These are phyloP conservation scores for Exophiala calicioides DNA, from an alignment of 2,329 filamentous ascomycete genomes.

Conservation along the genomic window DNA sequence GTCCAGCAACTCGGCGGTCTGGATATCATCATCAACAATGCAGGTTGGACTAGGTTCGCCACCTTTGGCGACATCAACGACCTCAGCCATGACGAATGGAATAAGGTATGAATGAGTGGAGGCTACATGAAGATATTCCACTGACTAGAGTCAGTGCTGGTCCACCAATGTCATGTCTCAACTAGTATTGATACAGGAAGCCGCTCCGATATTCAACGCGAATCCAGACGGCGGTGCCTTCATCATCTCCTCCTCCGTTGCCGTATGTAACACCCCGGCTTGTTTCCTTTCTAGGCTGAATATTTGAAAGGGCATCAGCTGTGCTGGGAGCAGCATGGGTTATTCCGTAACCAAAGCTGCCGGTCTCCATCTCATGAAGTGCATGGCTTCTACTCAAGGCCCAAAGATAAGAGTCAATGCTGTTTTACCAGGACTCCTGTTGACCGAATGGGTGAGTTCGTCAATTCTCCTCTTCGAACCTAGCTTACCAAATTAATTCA, in stretches of 20 bases:
- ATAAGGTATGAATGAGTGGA: constrained; percentile 57
- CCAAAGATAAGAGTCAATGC: constrained; percentile 66
- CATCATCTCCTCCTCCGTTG: constrained; percentile 64
- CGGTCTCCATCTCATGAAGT: constrained; percentile 67
- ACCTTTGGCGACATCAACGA: constrained; percentile 60
- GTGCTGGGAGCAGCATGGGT: constrained; percentile 64
- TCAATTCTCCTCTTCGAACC: background rate
- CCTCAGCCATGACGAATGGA: constrained; percentile 63
- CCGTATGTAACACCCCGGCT: constrained; percentile 42
- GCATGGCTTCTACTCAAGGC: constrained; percentile 63
- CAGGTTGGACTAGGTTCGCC: constrained; percentile 64
- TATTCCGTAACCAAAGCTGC: constrained; percentile 81
- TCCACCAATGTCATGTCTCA: constrained; percentile 62
- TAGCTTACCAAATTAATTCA: constrained; percentile 23
- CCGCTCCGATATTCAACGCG: constrained; percentile 58
- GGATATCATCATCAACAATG: constrained; percentile 78
- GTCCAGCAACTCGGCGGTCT: constrained; percentile 65
- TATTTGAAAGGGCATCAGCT: constrained; percentile 62
- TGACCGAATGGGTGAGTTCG: constrained; percentile 62
- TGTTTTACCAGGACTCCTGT: constrained; percentile 63
- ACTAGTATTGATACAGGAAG: constrained; percentile 57
- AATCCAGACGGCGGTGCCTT: constrained; percentile 66
- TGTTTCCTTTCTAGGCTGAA: too few relatives aligned
- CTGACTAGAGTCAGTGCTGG: constrained; percentile 64
- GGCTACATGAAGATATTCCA: too few relatives aligned